A percentile compares a stretch with the other conserved stretches of the same genome.
Conservation (phyloP, 2,329 filamentous ascomycete genomes). For the Aureobasidium pullulans region DNA sequence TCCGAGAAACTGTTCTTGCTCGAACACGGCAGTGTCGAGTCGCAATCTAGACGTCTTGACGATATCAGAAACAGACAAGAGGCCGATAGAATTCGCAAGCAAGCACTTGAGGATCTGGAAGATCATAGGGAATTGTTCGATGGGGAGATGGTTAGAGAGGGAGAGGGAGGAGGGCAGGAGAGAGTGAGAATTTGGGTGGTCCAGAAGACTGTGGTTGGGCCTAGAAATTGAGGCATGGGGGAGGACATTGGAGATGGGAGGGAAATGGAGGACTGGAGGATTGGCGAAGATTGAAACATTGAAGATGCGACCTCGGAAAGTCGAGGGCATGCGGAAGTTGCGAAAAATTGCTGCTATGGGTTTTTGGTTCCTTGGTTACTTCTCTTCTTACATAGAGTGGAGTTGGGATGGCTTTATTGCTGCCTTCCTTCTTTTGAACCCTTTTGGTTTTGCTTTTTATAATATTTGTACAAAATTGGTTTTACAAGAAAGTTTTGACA, state of each 20-base stretch:
- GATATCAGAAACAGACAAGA: not conserved
- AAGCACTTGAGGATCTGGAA: not conserved
- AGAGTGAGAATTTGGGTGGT: constrained; percentile 1
- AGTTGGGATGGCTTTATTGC: not conserved
- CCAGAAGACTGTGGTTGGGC: not conserved
- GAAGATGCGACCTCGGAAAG: too few species aligned
- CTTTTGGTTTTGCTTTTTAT: not conserved
- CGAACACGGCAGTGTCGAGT: not conserved
- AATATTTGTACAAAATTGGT: not conserved
- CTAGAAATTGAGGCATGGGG: constrained; percentile 5
- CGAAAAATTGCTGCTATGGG: too few species aligned
- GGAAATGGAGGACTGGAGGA: not conserved
- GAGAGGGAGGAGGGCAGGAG: not conserved
- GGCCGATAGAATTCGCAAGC: not conserved
- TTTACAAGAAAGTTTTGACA: not conserved
- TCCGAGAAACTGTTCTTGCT: not conserved
- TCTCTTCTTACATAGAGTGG: too few species aligned
- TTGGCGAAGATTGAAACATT: too few species aligned
- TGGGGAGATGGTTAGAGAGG: not conserved
- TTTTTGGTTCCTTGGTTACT: too few species aligned
- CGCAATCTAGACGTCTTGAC: not conserved
- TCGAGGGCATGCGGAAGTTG: not conserved
- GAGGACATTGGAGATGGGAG: not conserved
- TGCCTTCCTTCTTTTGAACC: not conserved
- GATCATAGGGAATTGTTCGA: not conserved